Evolutionary conservation across 768 basidiomycete species (phyloP), one percentile per base, ranked within the genome.

Genomic region (Phlebiopsis gigantea): DNA sequence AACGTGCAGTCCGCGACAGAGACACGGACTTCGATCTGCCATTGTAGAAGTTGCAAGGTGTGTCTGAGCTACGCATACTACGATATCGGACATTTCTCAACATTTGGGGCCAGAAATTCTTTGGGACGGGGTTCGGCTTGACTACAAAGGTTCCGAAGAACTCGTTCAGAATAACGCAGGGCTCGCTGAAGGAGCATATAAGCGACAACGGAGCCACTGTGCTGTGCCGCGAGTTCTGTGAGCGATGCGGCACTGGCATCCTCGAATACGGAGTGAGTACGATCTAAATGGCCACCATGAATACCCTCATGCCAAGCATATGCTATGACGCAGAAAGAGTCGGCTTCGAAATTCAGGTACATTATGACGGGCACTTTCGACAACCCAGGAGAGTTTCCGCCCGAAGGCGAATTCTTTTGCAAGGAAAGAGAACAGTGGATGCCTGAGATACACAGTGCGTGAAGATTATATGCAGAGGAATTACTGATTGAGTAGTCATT

Each of bases 41-140:
- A 65, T 46, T 65, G 64, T 49, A 52, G 26, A 21, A 61, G 58
- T 50, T 65, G 64, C 61, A 65, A 65, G 58, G 64, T 65, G 9
- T 25, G 60, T 50, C n/a, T 26, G 44, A 21, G 5, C 42, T 14
- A 41, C 43, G 29, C 2, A 14, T 51, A 14, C 15, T n/a, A 19
- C 39, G 15, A 12, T 21, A 24, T 22, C 24, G 9, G 31, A 43
- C 19, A 41, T 34, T 34, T 28, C n/a, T 26, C 19, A n/a, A 24
- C 4, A 51, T 47, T 44, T 34, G n/a, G n/a, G 8, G 9, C 21
- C 42, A 64, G 63, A 64, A 56, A 56, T 57, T 56, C 39, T 60
- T 57, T 28, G 63, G 61, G 43, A 45, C 55, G 4, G 56, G 47
- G 21, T 64, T 57, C 53, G 63, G 63, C 14, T 22, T 64, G 39